phyloP scores from a whole-genome alignment of 2,329 filamentous ascomycete genomes.

The Aspergillus calidoustus region DNA sequence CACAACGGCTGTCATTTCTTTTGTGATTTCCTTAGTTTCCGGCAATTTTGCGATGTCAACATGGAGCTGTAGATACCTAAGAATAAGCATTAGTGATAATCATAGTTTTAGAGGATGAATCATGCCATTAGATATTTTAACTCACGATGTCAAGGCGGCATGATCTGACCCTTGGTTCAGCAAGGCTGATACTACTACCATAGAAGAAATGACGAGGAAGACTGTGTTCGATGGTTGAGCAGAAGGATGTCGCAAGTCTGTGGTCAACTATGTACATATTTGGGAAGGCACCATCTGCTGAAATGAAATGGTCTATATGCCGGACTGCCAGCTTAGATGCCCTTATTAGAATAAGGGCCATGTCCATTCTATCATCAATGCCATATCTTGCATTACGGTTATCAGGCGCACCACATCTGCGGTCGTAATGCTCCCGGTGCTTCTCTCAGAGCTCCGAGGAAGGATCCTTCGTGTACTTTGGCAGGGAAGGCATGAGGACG shows the following conservation, averaged over 20 bases:
- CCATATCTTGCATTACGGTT: background rate
- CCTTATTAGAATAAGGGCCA: background rate
- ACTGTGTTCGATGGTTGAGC: background rate
- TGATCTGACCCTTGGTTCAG: background rate
- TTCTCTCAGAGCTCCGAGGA: background rate
- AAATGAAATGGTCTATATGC: background rate
- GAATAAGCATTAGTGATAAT: slow-evolving; percentile 1
- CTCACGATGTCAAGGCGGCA: background rate
- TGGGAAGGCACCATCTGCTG: background rate
- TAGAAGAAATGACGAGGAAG: background rate
- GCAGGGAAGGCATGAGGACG: background rate
- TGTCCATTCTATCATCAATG: background rate
- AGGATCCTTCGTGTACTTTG: background rate
- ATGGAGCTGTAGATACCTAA: slow-evolving; percentile 4
- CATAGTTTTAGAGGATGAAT: slow-evolving; percentile 2
- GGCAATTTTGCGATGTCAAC: background rate
- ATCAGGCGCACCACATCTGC: background rate
- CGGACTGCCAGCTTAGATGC: background rate
- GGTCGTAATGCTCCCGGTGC: background rate
- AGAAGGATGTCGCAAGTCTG: background rate
- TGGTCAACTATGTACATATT: background rate
- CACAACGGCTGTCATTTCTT: background rate
- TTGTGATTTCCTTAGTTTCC: background rate
- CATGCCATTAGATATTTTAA: background rate
- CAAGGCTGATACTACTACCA: background rate